Conservation (phyloP, 192 early-diverging fungal species). For the Coemansia sp. region DNA sequence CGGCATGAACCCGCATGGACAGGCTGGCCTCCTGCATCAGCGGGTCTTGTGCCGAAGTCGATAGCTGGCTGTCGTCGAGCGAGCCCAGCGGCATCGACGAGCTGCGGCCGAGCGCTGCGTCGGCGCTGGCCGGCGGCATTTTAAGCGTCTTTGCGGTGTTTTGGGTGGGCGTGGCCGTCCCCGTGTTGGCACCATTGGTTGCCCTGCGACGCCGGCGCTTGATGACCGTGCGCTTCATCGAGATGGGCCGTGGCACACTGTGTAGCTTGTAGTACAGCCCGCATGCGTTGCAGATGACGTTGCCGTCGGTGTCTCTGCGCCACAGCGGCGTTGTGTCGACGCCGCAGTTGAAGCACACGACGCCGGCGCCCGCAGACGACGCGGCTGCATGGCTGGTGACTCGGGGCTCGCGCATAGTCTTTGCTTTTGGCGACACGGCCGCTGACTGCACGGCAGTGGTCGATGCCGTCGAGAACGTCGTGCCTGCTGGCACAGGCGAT, state of each 20-base stretch:
- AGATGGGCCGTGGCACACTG: slow-evolving; percentile 67
- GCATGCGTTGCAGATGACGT: slow-evolving; percentile 86
- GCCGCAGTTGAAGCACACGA: slow-evolving; percentile 69
- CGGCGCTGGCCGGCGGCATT: background rate
- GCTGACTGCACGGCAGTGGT: background rate
- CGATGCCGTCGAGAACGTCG: background rate
- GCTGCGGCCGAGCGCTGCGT: slow-evolving; percentile 21
- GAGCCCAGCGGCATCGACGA: slow-evolving; percentile 35
- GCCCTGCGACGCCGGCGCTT: slow-evolving; percentile 64
- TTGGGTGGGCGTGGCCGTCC: background rate
- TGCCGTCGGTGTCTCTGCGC: slow-evolving; percentile 66
- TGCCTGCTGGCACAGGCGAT: background rate
- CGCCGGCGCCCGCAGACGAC: background rate
- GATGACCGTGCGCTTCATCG: slow-evolving; percentile 66
- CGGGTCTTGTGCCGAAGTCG: slow-evolving; percentile 13
- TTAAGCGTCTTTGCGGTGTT: background rate
- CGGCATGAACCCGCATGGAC: slow-evolving; percentile 13
- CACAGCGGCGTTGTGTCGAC: slow-evolving; percentile 69
- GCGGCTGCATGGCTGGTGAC: background rate
- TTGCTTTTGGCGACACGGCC: slow-evolving; percentile 1
- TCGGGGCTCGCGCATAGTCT: background rate
- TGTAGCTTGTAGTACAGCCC: slow-evolving; percentile 88
- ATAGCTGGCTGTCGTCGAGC: slow-evolving; percentile 6
- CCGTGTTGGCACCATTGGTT: slow-evolving; percentile 11
- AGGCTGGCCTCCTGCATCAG: background rate